Evolutionary conservation across 148 eudicot genomes (phyloP), one percentile per base, ranked within the genome.

Genomic region (Dysphania ambrosioides): DNA sequence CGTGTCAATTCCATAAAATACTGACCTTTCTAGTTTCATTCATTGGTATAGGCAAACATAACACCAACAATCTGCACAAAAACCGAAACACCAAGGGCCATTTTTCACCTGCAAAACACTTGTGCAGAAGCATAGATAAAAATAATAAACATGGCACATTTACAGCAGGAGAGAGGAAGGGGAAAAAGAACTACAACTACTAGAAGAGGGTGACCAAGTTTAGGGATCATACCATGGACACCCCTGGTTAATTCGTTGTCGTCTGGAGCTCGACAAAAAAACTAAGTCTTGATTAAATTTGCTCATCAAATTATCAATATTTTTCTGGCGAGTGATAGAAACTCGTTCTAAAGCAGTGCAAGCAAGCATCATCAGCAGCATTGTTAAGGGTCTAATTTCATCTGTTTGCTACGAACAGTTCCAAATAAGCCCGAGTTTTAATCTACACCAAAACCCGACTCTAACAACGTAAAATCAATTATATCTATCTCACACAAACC

Each of bases 311-410:
- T 88, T 29, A 6, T 90, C 90, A 61, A 94, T 90, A 18, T 89
- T 75, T 81, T 85, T 85, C 0, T 78, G 85, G 75, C 98, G 87
- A 41, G 88, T 83, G 9, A 93, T 76, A 8, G 98, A 95, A 78
- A 93, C 97, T 89, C 97, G 88, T 82, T 93, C 98, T 72, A 91
- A 70, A 41, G 98, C 98, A 13, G 97, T 91, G 78, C 97, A 93
- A 8, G 98, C 89, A 78, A 93, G 89, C 80, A 75, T 86, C 98
- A 93, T 93, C 72, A 93, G 71, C 44, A 97, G 98, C 98, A 93
- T 93, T 15, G 97, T 89, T 58, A 93, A 93, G 75, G 97, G 98
- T 79, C 98, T 88, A 34, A 93, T 91, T 76, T 97, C 98, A 87
- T 93, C 98, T 83, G 74, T 61, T 84, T 85, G 75, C 98, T 93